phyloP scores from a whole-genome alignment of 2,329 filamentous ascomycete species.

The Ascochyta clinopodiicola region DNA sequence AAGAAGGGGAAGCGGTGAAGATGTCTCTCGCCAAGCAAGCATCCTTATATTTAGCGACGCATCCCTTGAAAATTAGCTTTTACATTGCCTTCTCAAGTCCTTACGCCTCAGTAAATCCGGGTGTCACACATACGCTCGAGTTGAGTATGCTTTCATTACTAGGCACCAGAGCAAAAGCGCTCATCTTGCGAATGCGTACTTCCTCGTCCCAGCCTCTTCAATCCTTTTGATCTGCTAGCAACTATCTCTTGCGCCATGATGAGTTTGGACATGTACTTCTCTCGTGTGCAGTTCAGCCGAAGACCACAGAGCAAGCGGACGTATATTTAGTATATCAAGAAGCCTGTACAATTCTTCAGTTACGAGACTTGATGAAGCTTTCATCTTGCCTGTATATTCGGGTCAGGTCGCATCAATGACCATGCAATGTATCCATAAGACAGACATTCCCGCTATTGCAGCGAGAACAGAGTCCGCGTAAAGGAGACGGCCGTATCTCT shows the following conservation, averaged over 20 bases:
- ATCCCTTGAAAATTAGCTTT: no score
- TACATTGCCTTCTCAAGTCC: no score
- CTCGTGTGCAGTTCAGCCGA: neutral
- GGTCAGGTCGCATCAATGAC: neutral
- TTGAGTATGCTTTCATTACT: neutral
- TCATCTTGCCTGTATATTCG: slow-evolving; percentile 1
- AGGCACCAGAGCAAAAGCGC: neutral
- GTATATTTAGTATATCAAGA: neutral
- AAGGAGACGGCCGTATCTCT: neutral
- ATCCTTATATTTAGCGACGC: neutral
- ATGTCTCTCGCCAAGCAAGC: no score
- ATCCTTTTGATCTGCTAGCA: neutral
- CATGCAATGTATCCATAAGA: neutral
- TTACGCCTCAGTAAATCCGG: no score
- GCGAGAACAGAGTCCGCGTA: neutral
- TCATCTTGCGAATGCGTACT: neutral
- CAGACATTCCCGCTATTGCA: neutral
- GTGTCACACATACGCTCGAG: no score
- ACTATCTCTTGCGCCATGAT: neutral
- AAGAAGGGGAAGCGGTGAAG: slow-evolving; percentile 46
- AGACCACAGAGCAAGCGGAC: slow-evolving; percentile 1
- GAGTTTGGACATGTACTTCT: slow-evolving; percentile 4
- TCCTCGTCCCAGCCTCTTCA: neutral
- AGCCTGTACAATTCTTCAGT: slow-evolving; percentile 1
- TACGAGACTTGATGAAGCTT: neutral